Evolutionary conservation across 345 rosid genomes (phyloP).

Genomic region (Murraya paniculata): DNA sequence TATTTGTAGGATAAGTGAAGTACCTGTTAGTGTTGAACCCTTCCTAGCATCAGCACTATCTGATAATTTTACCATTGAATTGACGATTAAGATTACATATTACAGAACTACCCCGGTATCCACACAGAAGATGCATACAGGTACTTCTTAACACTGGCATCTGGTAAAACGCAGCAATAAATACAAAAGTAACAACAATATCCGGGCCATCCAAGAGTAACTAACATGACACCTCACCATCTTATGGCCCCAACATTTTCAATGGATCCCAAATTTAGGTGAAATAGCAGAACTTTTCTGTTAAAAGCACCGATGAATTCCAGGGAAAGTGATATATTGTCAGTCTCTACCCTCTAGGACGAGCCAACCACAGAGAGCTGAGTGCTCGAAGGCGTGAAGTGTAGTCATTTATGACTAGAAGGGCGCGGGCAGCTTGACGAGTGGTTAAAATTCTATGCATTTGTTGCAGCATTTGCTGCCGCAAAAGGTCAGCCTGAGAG

Average conservation of each 20-base stretch:
- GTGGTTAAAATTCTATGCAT: conserved; percentile 80
- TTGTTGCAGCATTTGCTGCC: conserved; percentile 93
- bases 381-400: conserved; percentile 84
- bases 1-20: not conserved
- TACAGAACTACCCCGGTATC: conserved; percentile 10
- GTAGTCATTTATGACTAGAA: conserved; percentile 77
- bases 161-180: not conserved
- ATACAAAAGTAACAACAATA: not conserved
- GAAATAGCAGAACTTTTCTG: not conserved
- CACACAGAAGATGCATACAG: not conserved
- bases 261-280: not conserved
- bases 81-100: not conserved
- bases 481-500: conserved; percentile 79
- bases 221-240: not conserved
- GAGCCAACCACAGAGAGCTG: conserved; percentile 89
- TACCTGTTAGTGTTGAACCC: not conserved
- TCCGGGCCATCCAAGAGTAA: not conserved
- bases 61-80: no score
- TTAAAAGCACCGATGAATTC: not conserved
- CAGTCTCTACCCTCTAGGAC: conserved; percentile 76
- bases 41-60: not conserved
- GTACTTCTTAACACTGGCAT: not conserved
- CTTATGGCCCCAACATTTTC: not conserved
- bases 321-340: not conserved
- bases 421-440: conserved; percentile 84